These are phyloP conservation scores for Casuarina equisetifolia DNA, from an alignment of 306 rosid species.

Conservation along the genomic window DNA sequence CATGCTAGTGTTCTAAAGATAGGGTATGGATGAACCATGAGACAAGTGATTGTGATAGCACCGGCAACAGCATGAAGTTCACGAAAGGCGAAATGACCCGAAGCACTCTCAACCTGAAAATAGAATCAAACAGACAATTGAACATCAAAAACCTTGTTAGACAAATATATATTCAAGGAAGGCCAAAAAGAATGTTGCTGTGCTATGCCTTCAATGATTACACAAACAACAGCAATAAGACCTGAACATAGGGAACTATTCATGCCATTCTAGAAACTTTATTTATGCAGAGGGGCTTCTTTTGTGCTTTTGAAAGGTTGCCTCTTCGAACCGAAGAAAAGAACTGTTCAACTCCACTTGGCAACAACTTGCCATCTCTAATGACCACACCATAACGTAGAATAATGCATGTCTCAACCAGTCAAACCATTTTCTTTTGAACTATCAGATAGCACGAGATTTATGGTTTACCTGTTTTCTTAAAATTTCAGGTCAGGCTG, in stretches of 20 bases:
- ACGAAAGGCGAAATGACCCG: conserved; percentile 57
- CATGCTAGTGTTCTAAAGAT: conserved; percentile 3
- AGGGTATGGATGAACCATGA: conserved; percentile 58
- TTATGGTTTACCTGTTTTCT: background rate
- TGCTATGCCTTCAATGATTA: background rate
- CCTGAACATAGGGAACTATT: background rate
- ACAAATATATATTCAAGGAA: conserved; percentile 3
- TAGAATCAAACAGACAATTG: conserved; percentile 20
- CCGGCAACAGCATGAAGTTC: conserved; percentile 85
- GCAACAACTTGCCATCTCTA: background rate
- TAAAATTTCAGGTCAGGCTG: background rate
- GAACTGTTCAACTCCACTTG: background rate
- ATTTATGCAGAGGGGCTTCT: background rate
- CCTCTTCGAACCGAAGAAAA: background rate
- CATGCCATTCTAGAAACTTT: background rate
- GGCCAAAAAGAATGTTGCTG: background rate
- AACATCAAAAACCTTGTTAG: conserved; percentile 19
- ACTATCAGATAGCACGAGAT: background rate
- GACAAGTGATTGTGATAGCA: conserved; percentile 86
- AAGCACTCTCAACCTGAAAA: conserved; percentile 61
- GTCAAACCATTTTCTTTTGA: background rate
- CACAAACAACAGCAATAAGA: background rate
- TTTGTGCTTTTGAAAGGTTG: background rate
- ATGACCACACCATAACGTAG: background rate
- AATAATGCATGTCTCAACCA: background rate